Conservation (phyloP, 179 eudicot species). For the Nepenthes alata region DNA sequence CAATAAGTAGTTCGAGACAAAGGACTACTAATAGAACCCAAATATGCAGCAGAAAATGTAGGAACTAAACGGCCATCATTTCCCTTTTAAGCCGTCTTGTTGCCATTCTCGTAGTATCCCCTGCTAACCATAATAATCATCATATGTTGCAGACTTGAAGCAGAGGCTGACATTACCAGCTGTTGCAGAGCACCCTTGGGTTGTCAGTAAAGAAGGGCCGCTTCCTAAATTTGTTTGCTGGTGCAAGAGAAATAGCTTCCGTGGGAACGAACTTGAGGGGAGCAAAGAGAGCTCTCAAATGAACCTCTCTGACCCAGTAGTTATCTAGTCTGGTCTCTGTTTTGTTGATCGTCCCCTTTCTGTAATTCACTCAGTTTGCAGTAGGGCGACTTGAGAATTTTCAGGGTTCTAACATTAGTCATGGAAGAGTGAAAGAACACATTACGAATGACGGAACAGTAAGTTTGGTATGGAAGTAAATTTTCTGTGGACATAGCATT, state of each 20-base stretch:
- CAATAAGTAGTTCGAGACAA: no score
- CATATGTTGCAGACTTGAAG: conserved; percentile 45
- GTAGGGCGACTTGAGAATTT: no score
- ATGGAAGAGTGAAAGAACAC: no score
- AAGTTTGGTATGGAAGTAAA: no score
- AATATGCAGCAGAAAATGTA: no score
- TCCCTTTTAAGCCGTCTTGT: no score
- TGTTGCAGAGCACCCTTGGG: conserved; percentile 75
- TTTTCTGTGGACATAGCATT: no score
- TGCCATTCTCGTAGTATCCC: not conserved
- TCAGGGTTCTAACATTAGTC: no score
- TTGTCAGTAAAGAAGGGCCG: conserved; percentile 61
- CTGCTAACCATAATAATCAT: conserved; percentile 2
- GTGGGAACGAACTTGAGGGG: conserved; percentile 15
- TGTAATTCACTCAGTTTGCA: no score
- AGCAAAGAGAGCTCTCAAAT: conserved; percentile 10
- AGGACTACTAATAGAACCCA: no score
- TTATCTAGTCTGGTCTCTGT: not conserved
- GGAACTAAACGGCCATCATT: no score
- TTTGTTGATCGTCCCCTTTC: not conserved
- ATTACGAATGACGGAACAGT: no score
- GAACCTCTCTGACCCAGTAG: not conserved
- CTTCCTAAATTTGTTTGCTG: conserved; percentile 72
- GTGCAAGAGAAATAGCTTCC: conserved; percentile 48
- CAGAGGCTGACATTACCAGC: conserved; percentile 52